Conservation (phyloP, 345 rosid genomes). For the Rhodamnia rubescens region DNA sequence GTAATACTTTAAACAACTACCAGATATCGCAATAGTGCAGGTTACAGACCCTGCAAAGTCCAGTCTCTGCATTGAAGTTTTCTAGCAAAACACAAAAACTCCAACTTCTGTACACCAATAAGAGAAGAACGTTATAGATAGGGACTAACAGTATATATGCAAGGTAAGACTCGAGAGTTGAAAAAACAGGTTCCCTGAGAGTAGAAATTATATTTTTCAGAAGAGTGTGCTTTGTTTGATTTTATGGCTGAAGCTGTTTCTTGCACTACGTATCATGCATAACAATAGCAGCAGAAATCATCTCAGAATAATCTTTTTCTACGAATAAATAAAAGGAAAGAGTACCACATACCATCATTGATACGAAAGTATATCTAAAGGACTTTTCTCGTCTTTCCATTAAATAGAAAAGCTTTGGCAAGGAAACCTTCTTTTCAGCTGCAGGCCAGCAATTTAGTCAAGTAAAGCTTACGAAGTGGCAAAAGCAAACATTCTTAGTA, state of each 20-base stretch:
- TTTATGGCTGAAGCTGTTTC: background rate
- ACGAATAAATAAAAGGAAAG: constrained; percentile 1
- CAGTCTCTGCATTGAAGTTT: background rate
- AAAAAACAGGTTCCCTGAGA: background rate
- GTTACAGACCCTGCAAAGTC: background rate
- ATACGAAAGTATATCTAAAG: constrained; percentile 42
- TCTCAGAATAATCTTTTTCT: background rate
- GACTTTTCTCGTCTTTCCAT: constrained; percentile 58
- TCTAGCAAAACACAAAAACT: background rate
- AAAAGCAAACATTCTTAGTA: background rate
- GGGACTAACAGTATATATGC: background rate
- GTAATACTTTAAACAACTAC: background rate
- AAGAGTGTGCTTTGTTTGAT: background rate
- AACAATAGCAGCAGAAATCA: background rate
- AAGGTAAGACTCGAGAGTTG: background rate
- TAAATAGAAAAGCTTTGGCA: constrained; percentile 35
- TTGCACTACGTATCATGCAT: background rate
- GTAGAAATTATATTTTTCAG: background rate
- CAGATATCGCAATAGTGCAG: background rate
- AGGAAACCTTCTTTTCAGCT: constrained; percentile 36
- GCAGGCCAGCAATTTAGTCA: constrained; percentile 5
- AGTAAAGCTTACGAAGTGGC: background rate
- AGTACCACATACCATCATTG: constrained; percentile 37
- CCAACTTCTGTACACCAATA: background rate
- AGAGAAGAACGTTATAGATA: background rate